phyloP scores from a whole-genome alignment of 805 yeast species.

The Candida arabinofermentans region DNA sequence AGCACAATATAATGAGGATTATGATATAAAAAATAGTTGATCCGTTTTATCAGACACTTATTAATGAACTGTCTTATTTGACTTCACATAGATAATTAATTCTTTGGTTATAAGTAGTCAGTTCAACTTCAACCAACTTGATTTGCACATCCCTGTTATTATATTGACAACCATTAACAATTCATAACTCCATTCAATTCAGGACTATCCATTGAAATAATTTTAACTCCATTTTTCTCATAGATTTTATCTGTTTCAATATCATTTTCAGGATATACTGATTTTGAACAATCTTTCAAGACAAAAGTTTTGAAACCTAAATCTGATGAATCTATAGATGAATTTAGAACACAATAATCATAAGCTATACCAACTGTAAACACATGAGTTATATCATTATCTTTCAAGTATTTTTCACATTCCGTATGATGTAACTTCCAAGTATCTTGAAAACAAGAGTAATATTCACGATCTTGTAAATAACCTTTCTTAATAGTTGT shows the following conservation, averaged over 20 bases:
- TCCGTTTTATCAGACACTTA: no score
- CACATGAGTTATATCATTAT: conserved; percentile 52
- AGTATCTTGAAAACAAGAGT: conserved; percentile 80
- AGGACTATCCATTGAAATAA: conserved; percentile 10
- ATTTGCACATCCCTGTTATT: no score
- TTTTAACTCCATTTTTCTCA: conserved; percentile 30
- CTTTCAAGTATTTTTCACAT: conserved; percentile 43
- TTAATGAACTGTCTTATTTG: no score
- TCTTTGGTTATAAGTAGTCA: no score
- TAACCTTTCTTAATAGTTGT: conserved; percentile 65
- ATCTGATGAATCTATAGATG: conserved; percentile 64
- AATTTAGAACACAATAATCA: conserved; percentile 79
- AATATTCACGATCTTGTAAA: conserved; percentile 71
- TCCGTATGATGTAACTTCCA: conserved; percentile 75
- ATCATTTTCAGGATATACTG: conserved; percentile 46
- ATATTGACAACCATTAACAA: not conserved
- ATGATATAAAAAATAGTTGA: no score
- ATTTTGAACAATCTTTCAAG: conserved; percentile 48
- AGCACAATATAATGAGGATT: no score
- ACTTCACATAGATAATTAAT: no score
- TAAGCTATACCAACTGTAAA: conserved; percentile 79
- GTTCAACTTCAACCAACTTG: no score
- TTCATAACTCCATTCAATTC: conserved; percentile 7
- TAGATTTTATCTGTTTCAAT: conserved; percentile 32
- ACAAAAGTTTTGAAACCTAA: conserved; percentile 65